Evolutionary conservation across 2,329 filamentous ascomycete species (phyloP).

Genomic region (Aspergillus jensenii): DNA sequence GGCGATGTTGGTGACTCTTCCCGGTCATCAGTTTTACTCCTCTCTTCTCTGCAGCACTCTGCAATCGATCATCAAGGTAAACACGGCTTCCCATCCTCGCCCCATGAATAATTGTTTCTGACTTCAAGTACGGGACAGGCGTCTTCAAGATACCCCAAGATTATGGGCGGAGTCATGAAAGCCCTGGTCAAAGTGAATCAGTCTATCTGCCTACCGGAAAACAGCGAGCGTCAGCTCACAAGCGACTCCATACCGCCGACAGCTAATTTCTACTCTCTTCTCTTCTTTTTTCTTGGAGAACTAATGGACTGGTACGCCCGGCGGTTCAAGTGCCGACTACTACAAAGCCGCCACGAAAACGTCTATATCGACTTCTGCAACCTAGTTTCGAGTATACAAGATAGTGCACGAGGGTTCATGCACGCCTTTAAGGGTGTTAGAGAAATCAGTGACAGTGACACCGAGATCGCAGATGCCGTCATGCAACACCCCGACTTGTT

Average conservation of each 20-base stretch:
- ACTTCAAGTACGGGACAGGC: constrained; percentile 24
- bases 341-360: constrained; percentile 37
- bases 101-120: not conserved
- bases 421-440: constrained; percentile 20
- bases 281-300: constrained; percentile 38
- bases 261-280: constrained; percentile 33
- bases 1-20: constrained; percentile 25
- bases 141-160: constrained; percentile 33
- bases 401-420: constrained; percentile 21
- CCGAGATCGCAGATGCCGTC: constrained; percentile 11
- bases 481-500: constrained; percentile 22
- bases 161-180: constrained; percentile 35
- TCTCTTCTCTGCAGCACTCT: constrained; percentile 37
- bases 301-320: constrained; percentile 41
- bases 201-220: constrained; percentile 22
- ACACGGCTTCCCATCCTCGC: not conserved
- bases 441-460: constrained; percentile 26
- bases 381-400: constrained; percentile 32
- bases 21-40: constrained; percentile 27
- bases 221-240: constrained; percentile 12
- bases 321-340: constrained; percentile 32
- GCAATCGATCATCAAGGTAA: constrained; percentile 38
- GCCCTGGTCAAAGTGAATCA: constrained; percentile 34
- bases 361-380: constrained; percentile 34
- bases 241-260: constrained; percentile 21